A percentile compares a stretch with the other conserved stretches of the same genome.
Conservation (phyloP, 2,329 filamentous ascomycete species). For the Neofusicoccum kwambonambiense region DNA sequence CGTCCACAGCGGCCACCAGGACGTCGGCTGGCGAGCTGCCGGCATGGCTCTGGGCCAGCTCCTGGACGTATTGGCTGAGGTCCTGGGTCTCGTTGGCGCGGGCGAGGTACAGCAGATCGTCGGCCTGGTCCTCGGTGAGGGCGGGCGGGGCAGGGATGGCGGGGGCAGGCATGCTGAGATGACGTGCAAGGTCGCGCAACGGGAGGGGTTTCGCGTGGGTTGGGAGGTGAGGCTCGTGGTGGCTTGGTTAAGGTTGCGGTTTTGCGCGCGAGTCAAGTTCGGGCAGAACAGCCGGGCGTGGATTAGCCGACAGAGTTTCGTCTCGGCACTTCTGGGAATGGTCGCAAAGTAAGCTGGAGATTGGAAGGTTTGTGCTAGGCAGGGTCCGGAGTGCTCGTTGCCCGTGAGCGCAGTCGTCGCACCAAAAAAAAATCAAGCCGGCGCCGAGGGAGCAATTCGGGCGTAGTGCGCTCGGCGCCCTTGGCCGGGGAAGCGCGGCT, state of each 20-base stretch:
- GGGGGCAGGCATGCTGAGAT: not conserved
- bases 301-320: slow-evolving; percentile 1
- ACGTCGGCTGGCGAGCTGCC: slow-evolving; percentile 55
- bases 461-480: not conserved
- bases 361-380: slow-evolving; percentile 8
- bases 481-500: not conserved
- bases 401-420: not conserved
- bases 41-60: slow-evolving; percentile 54
- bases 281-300: not conserved
- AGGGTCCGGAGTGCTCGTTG: not conserved
- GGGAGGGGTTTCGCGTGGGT: not conserved
- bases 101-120: slow-evolving; percentile 87
- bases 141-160: not conserved
- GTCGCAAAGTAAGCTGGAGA: slow-evolving; percentile 8
- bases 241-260: not conserved
- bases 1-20: slow-evolving; percentile 68
- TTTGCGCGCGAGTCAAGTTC: not conserved
- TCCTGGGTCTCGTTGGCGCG: slow-evolving; percentile 74
- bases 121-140: slow-evolving; percentile 75
- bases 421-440: slow-evolving; percentile 11
- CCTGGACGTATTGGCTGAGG: slow-evolving; percentile 59
- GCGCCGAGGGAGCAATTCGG: not conserved
- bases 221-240: not conserved
- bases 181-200: slow-evolving; percentile 5
- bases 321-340: slow-evolving; percentile 1